phyloP scores from a whole-genome alignment of 441 rosid species.

The Pelargonium citronellum region DNA sequence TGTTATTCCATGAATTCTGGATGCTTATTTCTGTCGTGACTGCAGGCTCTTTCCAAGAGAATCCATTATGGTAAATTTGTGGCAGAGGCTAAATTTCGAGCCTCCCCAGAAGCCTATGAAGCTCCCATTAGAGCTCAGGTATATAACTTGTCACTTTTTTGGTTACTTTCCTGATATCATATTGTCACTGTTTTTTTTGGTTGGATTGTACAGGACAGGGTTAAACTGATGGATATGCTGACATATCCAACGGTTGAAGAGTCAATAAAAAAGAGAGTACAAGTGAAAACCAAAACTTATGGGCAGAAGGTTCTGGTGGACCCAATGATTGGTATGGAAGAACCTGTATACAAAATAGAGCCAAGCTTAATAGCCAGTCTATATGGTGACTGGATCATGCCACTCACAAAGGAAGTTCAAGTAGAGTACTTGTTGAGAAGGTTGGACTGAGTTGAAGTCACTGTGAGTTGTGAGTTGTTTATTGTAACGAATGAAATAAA shows the following conservation, averaged over 20 bases:
- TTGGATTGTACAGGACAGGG: conserved; percentile 43
- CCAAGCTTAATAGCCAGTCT: conserved; percentile 68
- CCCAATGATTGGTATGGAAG: conserved; percentile 26
- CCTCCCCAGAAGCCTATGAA: conserved; percentile 52
- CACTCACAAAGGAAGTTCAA: conserved; percentile 86
- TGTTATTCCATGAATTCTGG: neutral
- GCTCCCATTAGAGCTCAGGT: conserved; percentile 70
- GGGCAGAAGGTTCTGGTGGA: conserved; percentile 56
- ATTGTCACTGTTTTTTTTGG: neutral
- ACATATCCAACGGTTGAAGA: conserved; percentile 68
- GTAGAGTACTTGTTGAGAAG: conserved; percentile 75
- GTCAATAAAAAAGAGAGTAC: conserved; percentile 62
- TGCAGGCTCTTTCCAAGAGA: conserved; percentile 85
- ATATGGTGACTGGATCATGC: conserved; percentile 91
- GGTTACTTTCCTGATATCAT: neutral
- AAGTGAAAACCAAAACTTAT: conserved; percentile 58
- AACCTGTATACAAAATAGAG: conserved; percentile 64
- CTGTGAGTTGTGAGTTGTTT: no score
- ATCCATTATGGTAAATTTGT: conserved; percentile 91
- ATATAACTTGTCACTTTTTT: conserved; percentile 1
- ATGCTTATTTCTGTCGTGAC: conserved; percentile 12
- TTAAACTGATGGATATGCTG: conserved; percentile 55
- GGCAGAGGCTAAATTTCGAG: conserved; percentile 80
- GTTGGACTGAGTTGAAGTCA: conserved; percentile 37
- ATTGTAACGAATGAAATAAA: no score